phyloP scores from a whole-genome alignment of 352 stramenopile genomes.

The Globisporangium apiculatum region DNA sequence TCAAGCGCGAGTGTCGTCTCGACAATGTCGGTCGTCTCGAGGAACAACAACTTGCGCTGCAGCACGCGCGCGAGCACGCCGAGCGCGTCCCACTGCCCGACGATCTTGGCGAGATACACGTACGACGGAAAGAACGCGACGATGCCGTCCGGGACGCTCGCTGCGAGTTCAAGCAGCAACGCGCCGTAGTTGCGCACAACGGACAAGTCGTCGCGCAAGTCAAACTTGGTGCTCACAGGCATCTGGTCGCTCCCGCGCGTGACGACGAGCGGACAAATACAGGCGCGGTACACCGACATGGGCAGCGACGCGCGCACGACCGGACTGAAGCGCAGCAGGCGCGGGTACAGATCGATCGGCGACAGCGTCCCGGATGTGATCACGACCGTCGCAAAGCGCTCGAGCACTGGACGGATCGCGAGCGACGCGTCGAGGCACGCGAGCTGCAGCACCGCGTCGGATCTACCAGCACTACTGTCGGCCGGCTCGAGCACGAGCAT shows the following conservation, averaged over 20 bases:
- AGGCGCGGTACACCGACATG: slow-evolving; percentile 98
- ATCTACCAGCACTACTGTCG: slow-evolving; percentile 71
- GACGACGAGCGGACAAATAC: slow-evolving; percentile 98
- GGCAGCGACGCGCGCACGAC: slow-evolving; percentile 94
- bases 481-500: slow-evolving; percentile 97
- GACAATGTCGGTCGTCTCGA: slow-evolving; percentile 99
- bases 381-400: slow-evolving; percentile 87
- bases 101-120: slow-evolving; percentile 98
- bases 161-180: slow-evolving; percentile 93
- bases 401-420: slow-evolving; percentile 98
- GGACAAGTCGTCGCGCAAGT: slow-evolving; percentile 76
- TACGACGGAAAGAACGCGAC: slow-evolving; percentile 99
- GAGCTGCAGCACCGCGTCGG: slow-evolving; percentile 88
- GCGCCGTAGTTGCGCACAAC: slow-evolving; percentile 96
- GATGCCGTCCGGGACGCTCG: slow-evolving; percentile 95
- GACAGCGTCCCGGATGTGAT: slow-evolving; percentile 95
- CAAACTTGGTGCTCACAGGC: slow-evolving; percentile 94
- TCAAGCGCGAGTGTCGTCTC: slow-evolving; percentile 98
- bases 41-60: slow-evolving; percentile 97
- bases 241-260: slow-evolving; percentile 96
- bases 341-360: slow-evolving; percentile 98
- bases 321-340: slow-evolving; percentile 97
- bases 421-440: slow-evolving; percentile 96
- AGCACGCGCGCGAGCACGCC: slow-evolving; percentile 92
- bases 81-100: slow-evolving; percentile 94